Percentiles rank a stretch among this genome's conserved stretches.
Evolutionary conservation across 129 eudicot genomes (phyloP).

Genomic region (Tagetes patula): DNA sequence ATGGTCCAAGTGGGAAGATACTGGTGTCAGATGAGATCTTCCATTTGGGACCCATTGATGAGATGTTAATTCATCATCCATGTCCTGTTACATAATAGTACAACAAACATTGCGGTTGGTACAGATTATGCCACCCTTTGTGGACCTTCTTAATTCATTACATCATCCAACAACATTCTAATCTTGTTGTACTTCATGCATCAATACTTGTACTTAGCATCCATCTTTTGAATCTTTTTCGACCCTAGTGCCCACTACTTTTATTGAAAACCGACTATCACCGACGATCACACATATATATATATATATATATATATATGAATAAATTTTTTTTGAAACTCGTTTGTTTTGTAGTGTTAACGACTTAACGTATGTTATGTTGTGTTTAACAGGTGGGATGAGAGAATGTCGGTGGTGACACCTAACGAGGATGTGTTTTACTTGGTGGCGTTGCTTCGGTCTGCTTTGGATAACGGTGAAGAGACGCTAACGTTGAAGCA

Average conservation of each 20-base stretch:
- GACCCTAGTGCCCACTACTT: background rate
- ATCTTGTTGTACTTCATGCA: conserved; percentile 5
- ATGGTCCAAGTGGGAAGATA: conserved; percentile 59
- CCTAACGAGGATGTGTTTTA: conserved; percentile 85
- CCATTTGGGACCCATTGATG: conserved; percentile 40
- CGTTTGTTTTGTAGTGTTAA: background rate
- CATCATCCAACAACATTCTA: conserved; percentile 11
- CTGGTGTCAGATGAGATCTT: conserved; percentile 64
- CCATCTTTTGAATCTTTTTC: background rate
- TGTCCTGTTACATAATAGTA: conserved; percentile 38
- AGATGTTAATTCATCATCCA: conserved; percentile 37
- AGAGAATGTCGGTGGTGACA: conserved; percentile 59
- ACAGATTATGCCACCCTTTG: conserved; percentile 32
- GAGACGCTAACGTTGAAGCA: conserved; percentile 62
- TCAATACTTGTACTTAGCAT: background rate
- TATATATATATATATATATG: too few species aligned
- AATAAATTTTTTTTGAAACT: background rate
- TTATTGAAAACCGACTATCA: background rate
- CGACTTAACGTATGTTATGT: background rate
- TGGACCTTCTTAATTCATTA: conserved; percentile 27
- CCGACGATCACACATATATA: too few species aligned
- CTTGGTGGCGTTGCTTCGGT: conserved; percentile 77
- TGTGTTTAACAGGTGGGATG: conserved; percentile 61
- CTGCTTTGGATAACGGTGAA: conserved; percentile 66
- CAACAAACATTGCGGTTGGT: conserved; percentile 33